Conservation (phyloP, 2,329 filamentous ascomycete genomes). For the Cladophialophora bantiana region DNA sequence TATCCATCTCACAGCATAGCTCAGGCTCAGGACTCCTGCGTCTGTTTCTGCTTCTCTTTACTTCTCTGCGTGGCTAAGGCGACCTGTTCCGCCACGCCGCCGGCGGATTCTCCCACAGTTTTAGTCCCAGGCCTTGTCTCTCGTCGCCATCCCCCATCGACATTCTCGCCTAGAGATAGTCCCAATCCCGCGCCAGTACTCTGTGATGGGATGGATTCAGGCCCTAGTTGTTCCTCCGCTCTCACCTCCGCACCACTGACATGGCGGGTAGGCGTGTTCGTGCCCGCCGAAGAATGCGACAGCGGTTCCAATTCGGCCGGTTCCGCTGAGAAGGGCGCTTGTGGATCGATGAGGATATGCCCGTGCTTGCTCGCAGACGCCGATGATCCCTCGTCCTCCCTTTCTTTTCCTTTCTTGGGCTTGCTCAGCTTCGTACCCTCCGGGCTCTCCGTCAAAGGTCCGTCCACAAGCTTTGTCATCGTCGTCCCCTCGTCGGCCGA, state of each 20-base stretch:
- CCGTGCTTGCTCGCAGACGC: neutral
- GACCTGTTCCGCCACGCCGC: constrained; percentile 27
- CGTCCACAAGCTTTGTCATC: constrained; percentile 25
- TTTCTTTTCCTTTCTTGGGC: constrained; percentile 21
- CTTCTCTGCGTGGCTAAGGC: constrained; percentile 21
- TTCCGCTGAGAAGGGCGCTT: constrained; percentile 27
- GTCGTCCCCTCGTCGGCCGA: neutral
- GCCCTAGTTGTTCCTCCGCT: constrained; percentile 8
- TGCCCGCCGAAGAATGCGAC: constrained; percentile 22
- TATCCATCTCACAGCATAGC: neutral
- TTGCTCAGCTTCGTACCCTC: constrained; percentile 18
- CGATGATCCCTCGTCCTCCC: constrained; percentile 6
- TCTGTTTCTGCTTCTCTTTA: constrained; percentile 19
- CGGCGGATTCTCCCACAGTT: neutral
- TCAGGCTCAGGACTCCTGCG: neutral
- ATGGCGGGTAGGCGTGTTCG: constrained; percentile 8
- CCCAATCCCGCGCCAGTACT: constrained; percentile 21
- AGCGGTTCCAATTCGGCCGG: constrained; percentile 33
- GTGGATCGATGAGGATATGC: constrained; percentile 8
- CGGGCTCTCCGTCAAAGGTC: constrained; percentile 30
- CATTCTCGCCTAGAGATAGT: constrained; percentile 17
- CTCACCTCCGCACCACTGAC: neutral
- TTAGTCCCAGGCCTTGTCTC: constrained; percentile 3
- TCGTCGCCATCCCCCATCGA: constrained; percentile 13
- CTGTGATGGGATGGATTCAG: constrained; percentile 20